Base-by-base conservation (phyloP, 179 eudicot genomes). In the Corrigiola litoralis region DNA sequence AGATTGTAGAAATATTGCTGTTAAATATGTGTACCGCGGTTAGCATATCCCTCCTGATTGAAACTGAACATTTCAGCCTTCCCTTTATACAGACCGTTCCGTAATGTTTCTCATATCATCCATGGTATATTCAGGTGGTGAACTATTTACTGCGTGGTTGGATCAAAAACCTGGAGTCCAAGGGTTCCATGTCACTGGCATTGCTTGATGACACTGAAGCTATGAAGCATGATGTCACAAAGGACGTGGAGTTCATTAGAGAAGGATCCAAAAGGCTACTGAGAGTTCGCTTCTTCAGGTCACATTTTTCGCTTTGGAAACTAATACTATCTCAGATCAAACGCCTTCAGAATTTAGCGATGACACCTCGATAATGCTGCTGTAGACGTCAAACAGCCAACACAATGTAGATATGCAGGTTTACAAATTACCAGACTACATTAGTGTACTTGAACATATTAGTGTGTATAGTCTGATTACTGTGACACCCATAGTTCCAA, bases 141-240 rank as follows among this genome's bases (percentile, higher is more conserved):
- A 92, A 90, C 71, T 85, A 67, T 73, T 67, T 92, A 62, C 78
- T 92, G 37, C 86, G 90, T 0, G 98, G 96, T 20, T 92, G 98
- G 98, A 82, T 92, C 24, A 80, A 49, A 61, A 92, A 71, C 71
- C 47, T 85, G 21, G 98, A 94, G 68, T 84, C 90, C 1, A 53
- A 81, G 41, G 85, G 88, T 56, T 77, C 74, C 18, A 78, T 76
- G 52, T 78, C 74, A 61, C 63, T 94, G 74, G 97, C 97, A 40
- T 70, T 87, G 77, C 78, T 90, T 29, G 95, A 85, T 40, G 70
- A 77, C 57, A 37, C 71, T 13, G 80, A 86, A 69, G 57, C 58
- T 24, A 56, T 66, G 8, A 17, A 58, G 28, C 50, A 66, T 56
- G 83, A 83, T 54, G 23, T 80, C 47, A 62, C 81, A 6, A 79